These are phyloP conservation scores for Leishmania braziliensis DNA, from an alignment of 208 protist genomes.

Conservation along the genomic window DNA sequence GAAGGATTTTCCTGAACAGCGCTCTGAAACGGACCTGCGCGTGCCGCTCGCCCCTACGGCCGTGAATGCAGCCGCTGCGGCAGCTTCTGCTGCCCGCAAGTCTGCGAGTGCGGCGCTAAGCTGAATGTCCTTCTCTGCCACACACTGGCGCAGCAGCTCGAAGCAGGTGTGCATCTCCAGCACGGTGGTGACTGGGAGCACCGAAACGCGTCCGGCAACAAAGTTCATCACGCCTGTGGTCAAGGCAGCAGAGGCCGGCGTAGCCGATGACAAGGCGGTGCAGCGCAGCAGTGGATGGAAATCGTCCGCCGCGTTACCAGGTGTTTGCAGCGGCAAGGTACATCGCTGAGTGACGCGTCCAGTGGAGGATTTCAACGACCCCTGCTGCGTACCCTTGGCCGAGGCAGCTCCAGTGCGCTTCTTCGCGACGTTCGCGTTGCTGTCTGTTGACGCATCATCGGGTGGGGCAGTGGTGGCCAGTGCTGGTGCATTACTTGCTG, in stretches of 20 bases:
- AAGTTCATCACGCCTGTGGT: conserved; percentile 65
- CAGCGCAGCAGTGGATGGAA: background rate
- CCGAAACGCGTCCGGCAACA: conserved; percentile 57
- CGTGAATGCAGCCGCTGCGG: conserved; percentile 16
- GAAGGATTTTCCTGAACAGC: background rate
- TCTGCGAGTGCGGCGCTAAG: conserved; percentile 31
- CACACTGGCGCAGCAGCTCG: conserved; percentile 52
- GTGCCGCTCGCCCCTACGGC: background rate
- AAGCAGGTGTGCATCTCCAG: conserved; percentile 90
- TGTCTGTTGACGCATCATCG: background rate
- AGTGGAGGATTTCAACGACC: background rate
- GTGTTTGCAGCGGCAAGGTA: background rate
- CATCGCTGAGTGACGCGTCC: background rate
- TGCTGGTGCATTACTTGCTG: background rate
- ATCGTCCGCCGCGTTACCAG: background rate
- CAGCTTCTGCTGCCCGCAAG: conserved; percentile 28
- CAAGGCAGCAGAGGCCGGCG: conserved; percentile 18
- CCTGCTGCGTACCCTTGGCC: too few species aligned
- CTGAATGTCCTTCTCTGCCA: conserved; percentile 40
- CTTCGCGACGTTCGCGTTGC: background rate
- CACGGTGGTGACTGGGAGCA: conserved; percentile 67
- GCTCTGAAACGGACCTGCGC: background rate
- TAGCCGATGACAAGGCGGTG: background rate
- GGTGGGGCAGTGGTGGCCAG: background rate
- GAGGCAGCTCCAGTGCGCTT: background rate